Evolutionary conservation across 176 grass and related monocot species (phyloP).

Genomic region (Calamus simplicifolius): DNA sequence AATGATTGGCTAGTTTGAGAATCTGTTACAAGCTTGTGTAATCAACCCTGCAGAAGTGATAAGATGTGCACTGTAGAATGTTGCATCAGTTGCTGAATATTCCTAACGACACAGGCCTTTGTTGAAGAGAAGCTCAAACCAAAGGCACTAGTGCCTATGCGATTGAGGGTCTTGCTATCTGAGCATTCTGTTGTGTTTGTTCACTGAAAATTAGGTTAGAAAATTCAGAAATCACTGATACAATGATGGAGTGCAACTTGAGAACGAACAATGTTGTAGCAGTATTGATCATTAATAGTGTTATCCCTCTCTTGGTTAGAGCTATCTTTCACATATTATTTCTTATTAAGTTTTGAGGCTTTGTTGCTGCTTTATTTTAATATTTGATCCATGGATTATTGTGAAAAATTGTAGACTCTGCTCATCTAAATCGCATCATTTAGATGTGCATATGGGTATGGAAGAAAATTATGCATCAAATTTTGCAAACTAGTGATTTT

Average conservation of each 20-base stretch:
- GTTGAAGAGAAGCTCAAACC: conserved; percentile 84
- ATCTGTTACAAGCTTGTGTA: conserved; percentile 70
- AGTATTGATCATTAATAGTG: background rate
- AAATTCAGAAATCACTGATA: background rate
- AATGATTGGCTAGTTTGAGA: conserved; percentile 72
- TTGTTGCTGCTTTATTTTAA: no score
- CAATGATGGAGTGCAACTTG: background rate
- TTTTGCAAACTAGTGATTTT: no score
- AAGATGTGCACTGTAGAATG: conserved; percentile 73
- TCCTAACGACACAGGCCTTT: conserved; percentile 78
- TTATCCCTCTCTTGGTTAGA: no score
- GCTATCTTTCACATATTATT: no score
- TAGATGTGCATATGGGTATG: no score
- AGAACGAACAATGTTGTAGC: conserved; percentile 13
- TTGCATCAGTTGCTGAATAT: conserved; percentile 66
- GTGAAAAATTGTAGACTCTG: no score
- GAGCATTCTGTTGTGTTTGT: background rate
- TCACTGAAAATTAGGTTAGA: background rate
- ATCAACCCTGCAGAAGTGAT: conserved; percentile 82
- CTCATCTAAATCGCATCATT: no score
- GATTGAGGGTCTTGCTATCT: conserved; percentile 40
- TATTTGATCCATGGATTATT: no score
- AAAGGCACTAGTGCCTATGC: conserved; percentile 25
- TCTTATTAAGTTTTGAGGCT: no score
- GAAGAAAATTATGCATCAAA: no score